These are phyloP conservation scores for Russula ochroleuca DNA, from an alignment of 768 basidiomycete genomes.

Conservation along the genomic window DNA sequence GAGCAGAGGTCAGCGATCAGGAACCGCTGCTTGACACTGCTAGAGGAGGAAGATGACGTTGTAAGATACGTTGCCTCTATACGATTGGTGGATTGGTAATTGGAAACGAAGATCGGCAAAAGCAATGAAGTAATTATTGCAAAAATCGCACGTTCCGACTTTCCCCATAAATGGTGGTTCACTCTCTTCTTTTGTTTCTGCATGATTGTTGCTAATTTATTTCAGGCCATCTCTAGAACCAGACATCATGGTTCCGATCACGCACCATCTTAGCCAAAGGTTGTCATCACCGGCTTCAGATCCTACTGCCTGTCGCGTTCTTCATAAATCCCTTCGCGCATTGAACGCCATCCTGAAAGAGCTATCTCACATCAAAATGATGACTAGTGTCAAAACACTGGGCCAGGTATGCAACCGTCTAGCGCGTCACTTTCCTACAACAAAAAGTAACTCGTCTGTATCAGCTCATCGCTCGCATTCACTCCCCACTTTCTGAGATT, in stretches of 20 bases:
- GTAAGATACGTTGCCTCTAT: slow-evolving; percentile 39
- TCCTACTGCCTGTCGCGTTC: slow-evolving; percentile 42
- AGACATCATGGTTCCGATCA: slow-evolving; percentile 52
- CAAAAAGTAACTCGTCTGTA: not conserved
- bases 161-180: slow-evolving; percentile 63
- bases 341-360: slow-evolving; percentile 68
- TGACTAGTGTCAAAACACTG: slow-evolving; percentile 62
- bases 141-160: slow-evolving; percentile 77
- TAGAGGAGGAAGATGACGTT: slow-evolving; percentile 75
- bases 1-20: slow-evolving; percentile 67
- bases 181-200: not conserved
- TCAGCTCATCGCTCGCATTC: slow-evolving; percentile 54
- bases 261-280: slow-evolving; percentile 48
- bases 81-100: slow-evolving; percentile 16
- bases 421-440: not conserved
- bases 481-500: slow-evolving; percentile 52
- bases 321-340: slow-evolving; percentile 60
- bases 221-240: slow-evolving; percentile 57
- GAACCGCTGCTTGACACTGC: slow-evolving; percentile 54
- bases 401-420: slow-evolving; percentile 42
- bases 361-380: slow-evolving; percentile 65
- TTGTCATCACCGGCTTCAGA: slow-evolving; percentile 39
- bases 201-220: not conserved
- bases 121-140: slow-evolving; percentile 71
- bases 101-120: slow-evolving; percentile 57